Base-by-base conservation (phyloP, 2,329 filamentous ascomycete species). In the Periconia sp. region DNA sequence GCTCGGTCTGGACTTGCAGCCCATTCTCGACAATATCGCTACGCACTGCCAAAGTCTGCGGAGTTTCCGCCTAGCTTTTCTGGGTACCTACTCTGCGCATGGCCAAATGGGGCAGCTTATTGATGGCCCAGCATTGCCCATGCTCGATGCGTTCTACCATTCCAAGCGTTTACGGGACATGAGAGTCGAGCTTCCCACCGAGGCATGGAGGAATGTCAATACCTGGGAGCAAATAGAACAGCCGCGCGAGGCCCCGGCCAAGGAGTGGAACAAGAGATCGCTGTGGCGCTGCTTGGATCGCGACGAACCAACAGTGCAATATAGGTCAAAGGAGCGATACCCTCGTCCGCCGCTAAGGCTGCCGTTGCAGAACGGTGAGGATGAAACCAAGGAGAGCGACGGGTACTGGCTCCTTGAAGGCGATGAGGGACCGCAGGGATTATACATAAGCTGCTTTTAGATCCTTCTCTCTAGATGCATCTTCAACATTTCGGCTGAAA, bases 331-430 rank as follows among this genome's bases (percentile, higher is more conserved):
- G 13, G 55, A 57, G 46, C 43, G 55, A 19, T 52, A 50, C 27
- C 53, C 55, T 10, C 45, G 31, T 30, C 49, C 52, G 40, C 52
- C 52, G 23, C 23, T 27, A 8, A 57, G 44, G 15, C 44, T 57
- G 15, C 46, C 49, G 18, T 33, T 45, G 20, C 9, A 15, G 19
- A 47, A 45, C 14, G 45, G 27, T 27, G 23, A 27, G 23, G 33
- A 48, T 20, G 43, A 53, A 11, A 46, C 37, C 19, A n/a, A 13
- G 20, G 53, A 50, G 49, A 55, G 55, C 27, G n/a, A 15, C 7
- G 53, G 55, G 14, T 55, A 57, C 33, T 57, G 49, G 53, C 9
- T 57, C 48, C 14, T 20, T 17, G 19, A 50, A 15, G 47, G 53
- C 35, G 35, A 55, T 31, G 23, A 41, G 35, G 46, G 54, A 27